Evolutionary conservation across 116 monocot genomes (phyloP), one percentile per base, ranked within the genome.

Genomic region (Papilionanthe hybrid): DNA sequence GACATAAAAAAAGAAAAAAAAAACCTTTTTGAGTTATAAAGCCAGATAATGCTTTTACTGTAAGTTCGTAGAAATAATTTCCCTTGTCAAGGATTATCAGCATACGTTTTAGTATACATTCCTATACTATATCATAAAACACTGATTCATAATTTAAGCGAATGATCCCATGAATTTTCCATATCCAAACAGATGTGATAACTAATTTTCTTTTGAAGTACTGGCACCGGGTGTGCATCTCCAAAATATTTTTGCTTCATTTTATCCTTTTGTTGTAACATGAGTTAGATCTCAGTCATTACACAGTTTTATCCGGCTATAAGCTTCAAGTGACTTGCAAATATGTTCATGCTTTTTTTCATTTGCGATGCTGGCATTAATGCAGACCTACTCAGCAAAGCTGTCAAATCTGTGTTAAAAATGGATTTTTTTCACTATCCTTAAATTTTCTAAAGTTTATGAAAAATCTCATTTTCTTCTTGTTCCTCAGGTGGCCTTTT

Each of bases 401-500:
- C 20, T 60, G 15, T 15, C 11, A 23, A 5, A 7, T 22, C 58
- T 58, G 58, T 58, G 22, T 20, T 58, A 5, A n/a, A 58, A 58
- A n/a, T 25, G 8, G 9, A 32, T 41, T 41, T 71, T 67, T 71
- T 71, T 71, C 71, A 6, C 29, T 28, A 18, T 12, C 17, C 71
- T 71, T 9, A 37, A 32, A 15, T 3, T 0, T 17, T 41, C 0
- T 32, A 5, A 18, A 71, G 3, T 71, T 71, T 71, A 41, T 71
- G 18, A 41, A 11, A 41, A 32, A 41, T 53, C 17, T 71, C 18
- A 65, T n/a, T 8, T 13, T 79, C 37, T 22, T 27, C 9, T 81
- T 66, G 42, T 73, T 80, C 83, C 41, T 84, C 86, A 96, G 96
- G 96, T 90, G 69, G 83, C 93, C 57, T 96, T 96, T 77, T 89